These are phyloP conservation scores for Kuraishia hungarica DNA, from an alignment of 805 yeast genomes.

Conservation along the genomic window DNA sequence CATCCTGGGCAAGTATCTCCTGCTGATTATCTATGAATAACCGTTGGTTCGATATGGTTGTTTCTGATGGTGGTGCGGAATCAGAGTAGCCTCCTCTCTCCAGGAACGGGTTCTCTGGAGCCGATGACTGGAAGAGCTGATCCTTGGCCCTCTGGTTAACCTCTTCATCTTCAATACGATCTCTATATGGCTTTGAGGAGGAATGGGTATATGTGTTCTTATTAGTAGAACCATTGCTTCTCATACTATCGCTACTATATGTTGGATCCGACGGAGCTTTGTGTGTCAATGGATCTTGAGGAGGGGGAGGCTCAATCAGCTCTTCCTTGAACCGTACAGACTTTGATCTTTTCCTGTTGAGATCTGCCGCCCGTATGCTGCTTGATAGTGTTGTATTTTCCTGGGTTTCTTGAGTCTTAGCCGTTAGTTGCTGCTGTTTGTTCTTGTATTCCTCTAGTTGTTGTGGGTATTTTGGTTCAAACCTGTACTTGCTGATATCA, in stretches of 20 bases:
- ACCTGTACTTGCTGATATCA: neutral
- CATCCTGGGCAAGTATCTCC: slow-evolving; percentile 37
- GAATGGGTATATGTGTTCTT: too few species aligned
- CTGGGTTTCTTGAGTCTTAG: neutral
- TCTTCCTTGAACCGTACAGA: slow-evolving; percentile 15
- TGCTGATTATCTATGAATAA: slow-evolving; percentile 33
- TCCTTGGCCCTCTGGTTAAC: neutral
- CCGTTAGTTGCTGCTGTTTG: neutral
- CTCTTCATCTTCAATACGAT: neutral
- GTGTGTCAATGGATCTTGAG: slow-evolving; percentile 3
- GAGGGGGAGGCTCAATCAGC: slow-evolving; percentile 11
- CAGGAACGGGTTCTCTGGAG: neutral
- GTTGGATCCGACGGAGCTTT: too few species aligned
- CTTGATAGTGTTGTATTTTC: neutral
- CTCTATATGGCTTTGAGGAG: neutral
- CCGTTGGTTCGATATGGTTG: slow-evolving; percentile 18
- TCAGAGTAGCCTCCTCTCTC: neutral
- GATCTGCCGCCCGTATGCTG: neutral
- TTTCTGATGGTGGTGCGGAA: neutral
- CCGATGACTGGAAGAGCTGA: neutral
- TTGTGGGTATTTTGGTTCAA: neutral
- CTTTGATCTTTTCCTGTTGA: slow-evolving; percentile 4
- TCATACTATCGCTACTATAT: too few species aligned
- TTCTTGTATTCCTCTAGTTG: slow-evolving; percentile 1
- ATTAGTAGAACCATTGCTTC: too few species aligned